Evolutionary conservation across 306 rosid genomes (phyloP).

Genomic region (apple (Malus domestica)): ASM211411v1 NC_041802.1:31127501-31128000

Average conservation of each 20-base stretch:
- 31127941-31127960: constrained; percentile 29
- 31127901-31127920: constrained; percentile 13
- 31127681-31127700: neutral
- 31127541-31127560: too few species aligned
- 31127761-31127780: neutral
- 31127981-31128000: neutral
- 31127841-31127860: too few species aligned
- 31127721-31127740: neutral
- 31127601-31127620: neutral
- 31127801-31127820: neutral
- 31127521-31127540: too few species aligned
- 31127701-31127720: neutral
- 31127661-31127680: neutral
- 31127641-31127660: neutral
- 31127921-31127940: constrained; percentile 21
- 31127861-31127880: neutral
- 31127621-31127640: neutral
- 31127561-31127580: neutral
- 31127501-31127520: neutral
- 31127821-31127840: too few species aligned
- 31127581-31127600: neutral
- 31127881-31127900: neutral
- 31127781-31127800: neutral
- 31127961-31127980: constrained; percentile 5
- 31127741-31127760: neutral